These are phyloP conservation scores for Dendrobium catenatum DNA, from an alignment of 106 monocot species.

Conservation along the genomic window DNA sequence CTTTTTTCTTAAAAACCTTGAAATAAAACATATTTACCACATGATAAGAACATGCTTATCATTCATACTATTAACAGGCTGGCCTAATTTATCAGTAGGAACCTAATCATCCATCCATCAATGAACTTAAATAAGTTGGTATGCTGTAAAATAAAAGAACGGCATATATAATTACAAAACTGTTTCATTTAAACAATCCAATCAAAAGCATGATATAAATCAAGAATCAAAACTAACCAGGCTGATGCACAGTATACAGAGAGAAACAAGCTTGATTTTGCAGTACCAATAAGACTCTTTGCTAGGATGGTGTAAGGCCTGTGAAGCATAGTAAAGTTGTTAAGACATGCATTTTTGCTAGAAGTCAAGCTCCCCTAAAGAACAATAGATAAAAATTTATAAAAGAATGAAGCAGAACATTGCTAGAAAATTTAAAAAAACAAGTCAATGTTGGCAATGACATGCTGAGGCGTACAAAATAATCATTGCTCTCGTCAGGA, in stretches of 20 bases:
- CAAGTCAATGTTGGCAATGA: too few species aligned
- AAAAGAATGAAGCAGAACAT: too few species aligned
- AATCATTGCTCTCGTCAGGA: too few species aligned
- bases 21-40: too few species aligned
- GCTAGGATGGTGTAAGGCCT: constrained; percentile 82
- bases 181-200: background rate
- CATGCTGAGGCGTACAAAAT: too few species aligned
- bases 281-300: constrained; percentile 79
- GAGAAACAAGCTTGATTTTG: constrained; percentile 95
- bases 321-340: constrained; percentile 7
- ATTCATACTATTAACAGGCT: too few species aligned
- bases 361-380: background rate
- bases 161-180: background rate
- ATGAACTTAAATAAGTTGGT: too few species aligned
- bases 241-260: constrained; percentile 87
- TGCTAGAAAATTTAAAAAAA: too few species aligned
- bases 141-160: background rate
- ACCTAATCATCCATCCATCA: too few species aligned
- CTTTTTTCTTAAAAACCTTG: too few species aligned
- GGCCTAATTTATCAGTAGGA: too few species aligned
- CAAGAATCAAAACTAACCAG: constrained; percentile 54
- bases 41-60: too few species aligned
- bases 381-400: background rate
- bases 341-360: background rate
- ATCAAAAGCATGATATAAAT: background rate